Conservation (phyloP, 2,329 filamentous ascomycete genomes). For the Salinomyces thailandicus region DNA sequence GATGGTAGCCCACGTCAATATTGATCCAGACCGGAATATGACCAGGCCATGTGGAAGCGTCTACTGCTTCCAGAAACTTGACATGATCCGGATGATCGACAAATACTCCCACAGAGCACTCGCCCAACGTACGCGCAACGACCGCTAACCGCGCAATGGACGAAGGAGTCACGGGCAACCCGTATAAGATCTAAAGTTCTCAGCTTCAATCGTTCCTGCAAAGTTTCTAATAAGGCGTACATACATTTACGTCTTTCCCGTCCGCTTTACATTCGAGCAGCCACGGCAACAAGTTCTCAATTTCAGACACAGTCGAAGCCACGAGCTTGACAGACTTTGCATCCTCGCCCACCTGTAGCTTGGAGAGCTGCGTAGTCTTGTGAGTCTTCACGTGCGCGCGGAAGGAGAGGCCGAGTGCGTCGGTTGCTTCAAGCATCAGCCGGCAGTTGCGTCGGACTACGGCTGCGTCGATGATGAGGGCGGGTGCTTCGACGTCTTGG, state of each 20-base stretch:
- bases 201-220: background rate
- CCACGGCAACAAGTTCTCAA: conserved; percentile 54
- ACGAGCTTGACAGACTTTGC: conserved; percentile 49
- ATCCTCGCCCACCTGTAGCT: conserved; percentile 55
- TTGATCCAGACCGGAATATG: conserved; percentile 56
- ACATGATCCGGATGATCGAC: conserved; percentile 59
- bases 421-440: conserved; percentile 57
- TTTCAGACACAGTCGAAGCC: conserved; percentile 64
- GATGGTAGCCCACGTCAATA: conserved; percentile 61
- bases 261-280: conserved; percentile 47
- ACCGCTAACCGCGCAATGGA: conserved; percentile 49
- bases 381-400: conserved; percentile 75
- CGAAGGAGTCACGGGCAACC: conserved; percentile 56
- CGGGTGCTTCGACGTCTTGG: conserved; percentile 52
- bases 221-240: conserved; percentile 11
- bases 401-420: conserved; percentile 53
- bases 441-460: conserved; percentile 58
- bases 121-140: conserved; percentile 47
- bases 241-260: conserved; percentile 50
- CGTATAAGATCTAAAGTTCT: conserved; percentile 51
- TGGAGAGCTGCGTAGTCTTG: conserved; percentile 61
- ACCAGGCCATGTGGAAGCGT: conserved; percentile 33
- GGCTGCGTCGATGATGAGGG: conserved; percentile 57
- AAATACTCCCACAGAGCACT: conserved; percentile 51
- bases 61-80: conserved; percentile 36